phyloP scores from a whole-genome alignment of 768 basidiomycete genomes.

The Rhizopogon rudus region DNA sequence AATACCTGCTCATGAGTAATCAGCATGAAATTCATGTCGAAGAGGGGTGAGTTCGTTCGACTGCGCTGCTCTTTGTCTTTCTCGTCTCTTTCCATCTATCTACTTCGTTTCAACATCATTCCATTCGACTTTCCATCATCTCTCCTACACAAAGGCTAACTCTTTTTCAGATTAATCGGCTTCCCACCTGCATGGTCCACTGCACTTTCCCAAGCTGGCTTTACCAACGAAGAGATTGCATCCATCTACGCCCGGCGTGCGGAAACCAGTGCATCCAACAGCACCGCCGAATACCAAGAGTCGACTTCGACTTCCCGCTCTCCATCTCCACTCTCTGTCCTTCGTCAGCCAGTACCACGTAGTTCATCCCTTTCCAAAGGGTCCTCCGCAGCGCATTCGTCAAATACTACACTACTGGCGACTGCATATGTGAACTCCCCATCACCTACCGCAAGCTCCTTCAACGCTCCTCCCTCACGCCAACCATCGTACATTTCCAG shows the following conservation, averaged over 20 bases:
- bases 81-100: background rate
- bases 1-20: conserved; percentile 2
- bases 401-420: background rate
- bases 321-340: conserved; percentile 24
- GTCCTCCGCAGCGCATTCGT: background rate
- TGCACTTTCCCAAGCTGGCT: conserved; percentile 56
- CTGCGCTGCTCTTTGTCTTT: background rate
- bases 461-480: background rate
- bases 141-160: background rate
- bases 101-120: background rate
- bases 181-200: conserved; percentile 73
- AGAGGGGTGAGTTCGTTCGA: conserved; percentile 48
- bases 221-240: conserved; percentile 64
- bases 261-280: background rate
- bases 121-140: background rate
- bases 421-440: background rate
- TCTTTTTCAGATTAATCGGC: conserved; percentile 44
- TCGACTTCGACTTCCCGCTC: conserved; percentile 4
- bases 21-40: conserved; percentile 80
- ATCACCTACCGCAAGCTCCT: background rate
- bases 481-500: background rate
- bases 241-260: conserved; percentile 43
- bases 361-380: conserved; percentile 15
- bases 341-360: conserved; percentile 18
- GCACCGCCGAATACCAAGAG: conserved; percentile 7